Base-by-base conservation (phyloP, 2,329 filamentous ascomycete species). In the Neonectria ditissima region DNA sequence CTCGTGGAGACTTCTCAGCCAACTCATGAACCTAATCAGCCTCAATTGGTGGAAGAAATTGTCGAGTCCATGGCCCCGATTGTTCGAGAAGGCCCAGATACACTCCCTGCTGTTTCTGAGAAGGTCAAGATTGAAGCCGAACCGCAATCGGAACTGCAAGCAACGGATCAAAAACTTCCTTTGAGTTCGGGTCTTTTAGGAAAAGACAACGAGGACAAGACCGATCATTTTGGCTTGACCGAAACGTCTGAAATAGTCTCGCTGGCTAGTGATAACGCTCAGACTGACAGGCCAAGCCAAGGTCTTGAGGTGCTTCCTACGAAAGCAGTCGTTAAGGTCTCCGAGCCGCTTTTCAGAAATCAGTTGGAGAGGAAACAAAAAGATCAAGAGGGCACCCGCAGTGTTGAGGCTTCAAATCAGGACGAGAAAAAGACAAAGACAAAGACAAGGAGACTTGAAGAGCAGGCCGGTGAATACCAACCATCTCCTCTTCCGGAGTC, bases 361-460 rank as follows among this genome's bases (percentile, higher is more conserved):
- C 39, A 53, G 37, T 24, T 4, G 4, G 39, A 45, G 26, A 26
- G 53, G 5, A 58, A 60, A 13, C 41, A 58, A 10, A 51, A 41
- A n/a, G 55, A 11, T 32, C 16, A 30, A 16, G 18, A 32, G 6
- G 24, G 51, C 28, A 37, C 7, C 4, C 22, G 16, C 14, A 50
- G 26, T 30, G 24, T 56, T 22, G 47, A 39, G 6, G 22, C 58
- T 56, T 55, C 55, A 6, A 65, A 61, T 32, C 67, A 73, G 50
- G 52, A 67, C 41, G 57, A 68, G 48, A 64, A 71, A 51, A 66
- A 65, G 47, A 65, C 65, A 65, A 71, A 48, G 67, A 66, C 28
- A 48, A 44, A 59, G 51, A 20, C 16, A 5, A 18, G 22, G 44
- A 44, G 26, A 13, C 22, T 34, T 18, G 54, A 48, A 18, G 32